Conservation (phyloP, 2,329 filamentous ascomycete genomes). For the Verticillium albo-atrum region DNA sequence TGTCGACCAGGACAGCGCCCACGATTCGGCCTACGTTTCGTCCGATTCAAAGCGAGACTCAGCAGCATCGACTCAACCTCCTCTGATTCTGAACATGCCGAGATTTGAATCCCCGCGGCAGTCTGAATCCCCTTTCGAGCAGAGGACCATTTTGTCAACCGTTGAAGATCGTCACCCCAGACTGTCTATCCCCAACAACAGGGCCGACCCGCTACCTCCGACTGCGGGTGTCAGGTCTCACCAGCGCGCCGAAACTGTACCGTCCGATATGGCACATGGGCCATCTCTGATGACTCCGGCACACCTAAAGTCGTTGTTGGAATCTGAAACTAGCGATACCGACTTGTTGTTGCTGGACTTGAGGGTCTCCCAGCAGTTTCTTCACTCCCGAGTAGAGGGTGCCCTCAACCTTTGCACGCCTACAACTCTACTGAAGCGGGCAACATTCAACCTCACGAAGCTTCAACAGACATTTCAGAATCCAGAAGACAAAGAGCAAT, state of each 20-base stretch:
- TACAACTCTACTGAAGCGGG: constrained; percentile 85
- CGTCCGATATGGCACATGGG: constrained; percentile 40
- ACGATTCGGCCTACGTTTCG: constrained; percentile 52
- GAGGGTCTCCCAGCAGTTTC: constrained; percentile 79
- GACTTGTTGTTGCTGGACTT: constrained; percentile 74
- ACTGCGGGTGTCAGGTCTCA: constrained; percentile 7
- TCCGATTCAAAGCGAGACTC: constrained; percentile 50
- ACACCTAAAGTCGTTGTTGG: constrained; percentile 53
- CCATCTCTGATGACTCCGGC: constrained; percentile 49
- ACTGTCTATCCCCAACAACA: constrained; percentile 48
- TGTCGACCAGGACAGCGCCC: constrained; percentile 37
- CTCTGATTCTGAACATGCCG: constrained; percentile 35
- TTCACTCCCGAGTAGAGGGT: constrained; percentile 67
- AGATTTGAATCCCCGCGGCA: constrained; percentile 34
- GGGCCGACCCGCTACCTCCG: constrained; percentile 33
- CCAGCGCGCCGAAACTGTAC: constrained; percentile 48
- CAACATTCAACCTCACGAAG: constrained; percentile 85
- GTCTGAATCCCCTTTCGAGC: constrained; percentile 26
- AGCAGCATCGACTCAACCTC: constrained; percentile 38
- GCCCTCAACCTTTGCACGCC: constrained; percentile 92
- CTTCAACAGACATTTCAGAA: constrained; percentile 81
- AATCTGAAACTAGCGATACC: constrained; percentile 26
- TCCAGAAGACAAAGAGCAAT: constrained; percentile 63
- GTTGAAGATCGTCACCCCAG: constrained; percentile 49
- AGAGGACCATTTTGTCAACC: constrained; percentile 29